Evolutionary conservation across 177 flowering plant species (phyloP), one percentile per base, ranked within the genome.

Genomic region (Tripterygium wilfordii): DNA sequence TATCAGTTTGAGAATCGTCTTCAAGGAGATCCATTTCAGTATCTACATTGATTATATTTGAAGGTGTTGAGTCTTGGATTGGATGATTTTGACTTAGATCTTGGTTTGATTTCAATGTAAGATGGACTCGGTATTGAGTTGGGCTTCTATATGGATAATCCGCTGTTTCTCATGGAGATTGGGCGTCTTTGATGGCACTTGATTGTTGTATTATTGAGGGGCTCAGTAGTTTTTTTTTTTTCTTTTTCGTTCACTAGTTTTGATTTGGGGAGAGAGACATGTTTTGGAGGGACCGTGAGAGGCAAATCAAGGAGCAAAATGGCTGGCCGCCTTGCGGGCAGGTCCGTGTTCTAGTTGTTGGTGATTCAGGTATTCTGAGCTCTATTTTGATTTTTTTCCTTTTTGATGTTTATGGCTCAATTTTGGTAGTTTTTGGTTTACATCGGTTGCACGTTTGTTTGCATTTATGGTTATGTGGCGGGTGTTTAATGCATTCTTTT

Each of bases 331-430:
- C 65, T 54, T 76, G 76, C 36, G 96, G 96, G 6, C 88, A 84
- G 66, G 80, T 88, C 53, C 74, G 92, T 43, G 96, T 84, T 10
- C 88, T 88, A 36, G 70, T 88, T 33, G 88, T 88, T 54, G 90
- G 96, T 17, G 96, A 88, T 42, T 84, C 96, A 71, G 96, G 96
- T 87, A 64, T 36, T 30, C n/a, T n/a, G n/a, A n/a, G n/a, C n/a
- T n/a, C n/a, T 10, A 18, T 33, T 40, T 18, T 15, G 8, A 16
- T 20, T 8, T 43, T n/a, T 22, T 44, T 10, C 2, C 3, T 20
- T 10, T 32, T 26, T 27, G 24, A 26, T 27, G 22, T 18, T 26
- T 14, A n/a, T n/a, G n/a, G n/a, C 21, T 37, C 14, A 19, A 14
- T 41, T 49, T 24, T 27, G 21, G 10, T n/a, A 26, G n/a, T 22